Percentiles rank a stretch among this genome's conserved stretches.
These are phyloP conservation scores for Oryza rufipogon DNA, from an alignment of 176 grass and related monocot species.

Conservation along the genomic window DNA sequence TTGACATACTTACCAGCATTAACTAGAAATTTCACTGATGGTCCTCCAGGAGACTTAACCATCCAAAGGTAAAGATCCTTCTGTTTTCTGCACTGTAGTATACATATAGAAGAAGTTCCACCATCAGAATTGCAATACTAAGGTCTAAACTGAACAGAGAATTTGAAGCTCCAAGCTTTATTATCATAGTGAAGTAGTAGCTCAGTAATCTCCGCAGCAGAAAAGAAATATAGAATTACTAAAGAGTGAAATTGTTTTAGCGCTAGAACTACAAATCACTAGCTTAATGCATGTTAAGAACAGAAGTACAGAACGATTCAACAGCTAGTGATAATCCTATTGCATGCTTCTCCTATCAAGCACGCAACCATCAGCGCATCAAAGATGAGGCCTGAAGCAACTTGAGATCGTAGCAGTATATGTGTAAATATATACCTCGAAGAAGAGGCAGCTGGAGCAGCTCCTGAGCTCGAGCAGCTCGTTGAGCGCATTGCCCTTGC, in stretches of 20 bases:
- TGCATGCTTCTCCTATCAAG: neutral
- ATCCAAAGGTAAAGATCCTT: constrained; percentile 99
- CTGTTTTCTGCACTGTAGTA: constrained; percentile 83
- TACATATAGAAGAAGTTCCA: constrained; percentile 21
- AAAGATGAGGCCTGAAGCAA: neutral
- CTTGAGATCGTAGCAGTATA: neutral
- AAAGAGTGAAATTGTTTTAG: neutral
- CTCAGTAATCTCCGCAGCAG: neutral
- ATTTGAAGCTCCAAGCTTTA: neutral
- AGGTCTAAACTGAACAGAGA: neutral
- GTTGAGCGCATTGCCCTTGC: constrained; percentile 76
- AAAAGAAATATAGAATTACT: neutral
- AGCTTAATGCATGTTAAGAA: neutral
- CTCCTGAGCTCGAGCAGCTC: constrained; percentile 88
- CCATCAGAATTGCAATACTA: neutral
- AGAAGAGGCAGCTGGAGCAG: constrained; percentile 85
- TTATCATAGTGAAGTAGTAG: neutral
- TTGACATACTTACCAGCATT: constrained; percentile 66
- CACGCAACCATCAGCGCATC: neutral
- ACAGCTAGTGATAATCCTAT: neutral
- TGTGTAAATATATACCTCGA: constrained; percentile 59
- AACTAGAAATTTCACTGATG: constrained; percentile 88
- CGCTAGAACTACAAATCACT: neutral
- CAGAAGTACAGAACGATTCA: neutral
- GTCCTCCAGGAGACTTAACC: constrained; percentile 71